Base-by-base conservation (phyloP, 441 rosid genomes). In the Arabidopsis lyrata region DNA sequence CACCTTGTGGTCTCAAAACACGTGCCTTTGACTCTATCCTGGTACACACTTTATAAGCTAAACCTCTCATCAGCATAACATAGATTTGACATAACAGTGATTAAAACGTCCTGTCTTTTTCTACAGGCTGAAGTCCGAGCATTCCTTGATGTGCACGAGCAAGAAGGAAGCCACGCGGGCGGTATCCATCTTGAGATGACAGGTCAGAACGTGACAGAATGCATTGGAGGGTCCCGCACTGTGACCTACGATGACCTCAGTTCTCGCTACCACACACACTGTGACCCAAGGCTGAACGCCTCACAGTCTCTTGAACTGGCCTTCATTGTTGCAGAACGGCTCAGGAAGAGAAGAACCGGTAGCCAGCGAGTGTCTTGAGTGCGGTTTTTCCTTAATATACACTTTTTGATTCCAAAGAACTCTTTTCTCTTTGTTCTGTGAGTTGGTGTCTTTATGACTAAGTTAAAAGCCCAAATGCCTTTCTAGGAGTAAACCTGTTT, bases 1-100 rank as follows among this genome's bases (percentile, higher is more conserved):
- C 97, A 16, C 97, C 97, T 2, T 92, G 93, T 45, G 96, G 97
- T 16, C 89, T 87, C 71, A 92, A 86, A 77, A 92, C 97, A 22
- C 90, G 96, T 16, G 79, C 97, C 68, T 92, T 92, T 0, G 97
- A 92, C 82, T 83, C 94, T 20, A 92, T 92, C 73, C 47, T 88
- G 96, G 96, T 88, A 88, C 66, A 69, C 58, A 35, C 36, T 50
- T 41, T 16, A 75, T 61, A 70, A 39, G 48, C 76, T 39, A 34
- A 53, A 29, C 31, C 68, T 31, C 9, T 9, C 18, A 18, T 54
- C 34, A 70, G 47, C 49, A 57, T 58, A 41, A 39, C 61, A 63
- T 54, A 39, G 34, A 56, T 49, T n/a, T 75, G 68, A 5, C 55
- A 27, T 41, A 24, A 24, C 8, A 61, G 36, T 42, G 67, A 62